Evolutionary conservation across 2,329 filamentous ascomycete genomes (phyloP), one percentile per base, ranked within the genome.

Genomic region (Colletotrichum sp.): DNA sequence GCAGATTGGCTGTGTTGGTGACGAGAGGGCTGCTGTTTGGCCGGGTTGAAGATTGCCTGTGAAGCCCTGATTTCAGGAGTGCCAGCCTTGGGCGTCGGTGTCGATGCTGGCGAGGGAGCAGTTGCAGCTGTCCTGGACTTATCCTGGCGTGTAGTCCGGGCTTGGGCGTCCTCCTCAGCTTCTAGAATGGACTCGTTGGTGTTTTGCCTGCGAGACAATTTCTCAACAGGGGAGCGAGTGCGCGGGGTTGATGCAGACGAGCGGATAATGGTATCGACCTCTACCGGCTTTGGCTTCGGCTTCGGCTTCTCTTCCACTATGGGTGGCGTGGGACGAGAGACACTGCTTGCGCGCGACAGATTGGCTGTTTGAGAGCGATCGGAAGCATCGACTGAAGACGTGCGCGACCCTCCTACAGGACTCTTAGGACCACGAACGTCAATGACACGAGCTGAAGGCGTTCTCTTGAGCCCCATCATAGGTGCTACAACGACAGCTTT

Each of bases 361-460:
- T 81, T 88, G 27, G 80, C 80, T 16, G 84, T 81, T 16, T 85
- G 85, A 15, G 80, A 78, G n/a, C 85, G 82, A 38, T 88, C 87
- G 15, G 80, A 76, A 4, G 83, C 81, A 27, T 89, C 88, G 2
- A 86, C 76, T 0, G 88, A 90, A 33, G 83, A 86, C 58, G 85
- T 82, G 47, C 87, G 85, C n/a, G 89, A 90, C 55, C 83, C 83
- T 12, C 81, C 78, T 16, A 81, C 81, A 15, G 89, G 88, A 75
- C 87, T 90, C 75, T 87, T 88, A 24, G 88, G 88, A 13, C 84
- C 85, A 11, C 86, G 77, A 7, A 91, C 89, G 43, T 91, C 89
- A 31, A 91, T 88, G 43, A 92, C 83, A n/a, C 90, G 87, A 43
- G 88, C 87, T 5, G 90, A 91, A 4, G 87, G 82, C 6, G 86